Percentiles rank a stretch among this genome's conserved stretches.
Conservation (phyloP, 2,329 filamentous ascomycete genomes). For the Sclerotinia borealis region DNA sequence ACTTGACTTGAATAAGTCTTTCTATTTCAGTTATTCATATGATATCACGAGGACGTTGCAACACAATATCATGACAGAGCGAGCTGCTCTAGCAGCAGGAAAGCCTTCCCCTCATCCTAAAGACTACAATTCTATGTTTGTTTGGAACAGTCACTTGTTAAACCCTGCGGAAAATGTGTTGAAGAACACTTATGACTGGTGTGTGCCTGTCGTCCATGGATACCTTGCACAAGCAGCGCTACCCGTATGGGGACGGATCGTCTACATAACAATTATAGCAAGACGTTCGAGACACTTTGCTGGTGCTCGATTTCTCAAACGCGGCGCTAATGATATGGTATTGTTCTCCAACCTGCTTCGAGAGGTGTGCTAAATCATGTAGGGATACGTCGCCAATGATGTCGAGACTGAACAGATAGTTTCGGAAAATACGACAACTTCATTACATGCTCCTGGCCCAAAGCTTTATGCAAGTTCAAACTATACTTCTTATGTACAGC, state of each 20-base stretch:
- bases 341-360: constrained; percentile 10
- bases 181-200: constrained; percentile 89
- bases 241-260: constrained; percentile 78
- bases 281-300: constrained; percentile 89
- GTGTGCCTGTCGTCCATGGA: constrained; percentile 88
- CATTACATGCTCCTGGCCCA: constrained; percentile 86
- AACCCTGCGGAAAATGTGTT: constrained; percentile 64
- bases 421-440: constrained; percentile 87
- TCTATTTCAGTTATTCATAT: constrained; percentile 99
- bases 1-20: constrained; percentile 81
- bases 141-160: constrained; percentile 92
- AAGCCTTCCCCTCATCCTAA: constrained; percentile 50
- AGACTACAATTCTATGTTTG: constrained; percentile 90
- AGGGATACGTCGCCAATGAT: constrained; percentile 93
- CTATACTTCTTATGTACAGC: constrained; percentile 94
- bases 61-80: constrained; percentile 80
- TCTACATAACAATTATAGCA: constrained; percentile 92
- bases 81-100: constrained; percentile 62
- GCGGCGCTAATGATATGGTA: constrained; percentile 81
- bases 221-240: constrained; percentile 88
- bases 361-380: constrained; percentile 11
- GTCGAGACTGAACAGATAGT: constrained; percentile 99
- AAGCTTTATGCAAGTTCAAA: constrained; percentile 80
- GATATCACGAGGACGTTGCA: constrained; percentile 90
- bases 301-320: constrained; percentile 87